Evolutionary conservation across 148 eudicot species (phyloP).

Genomic region (Suaeda aralocaspica): DNA sequence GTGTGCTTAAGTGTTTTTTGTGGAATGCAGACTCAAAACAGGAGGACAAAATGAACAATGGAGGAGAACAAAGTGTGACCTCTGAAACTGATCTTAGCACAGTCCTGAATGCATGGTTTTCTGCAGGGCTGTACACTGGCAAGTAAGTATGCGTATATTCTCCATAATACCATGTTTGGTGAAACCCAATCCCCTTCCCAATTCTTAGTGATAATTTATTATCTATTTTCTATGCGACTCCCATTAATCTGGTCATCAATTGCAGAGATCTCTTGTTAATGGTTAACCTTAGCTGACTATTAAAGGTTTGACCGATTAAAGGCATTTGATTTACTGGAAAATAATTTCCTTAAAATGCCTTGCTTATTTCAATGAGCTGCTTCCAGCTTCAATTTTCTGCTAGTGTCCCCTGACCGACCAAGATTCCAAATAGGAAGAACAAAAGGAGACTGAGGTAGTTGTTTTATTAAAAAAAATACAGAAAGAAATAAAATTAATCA

Average conservation of each 20-base stretch:
- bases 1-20: conserved; percentile 3
- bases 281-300: neutral
- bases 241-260: neutral
- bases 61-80: conserved; percentile 22
- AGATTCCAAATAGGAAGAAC: too few species aligned
- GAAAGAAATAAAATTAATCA: too few species aligned
- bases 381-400: too few species aligned
- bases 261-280: neutral
- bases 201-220: neutral
- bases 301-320: neutral
- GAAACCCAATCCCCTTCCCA: neutral
- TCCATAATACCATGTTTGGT: conserved; percentile 3
- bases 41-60: conserved; percentile 23
- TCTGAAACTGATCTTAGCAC: conserved; percentile 56
- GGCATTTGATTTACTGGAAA: neutral
- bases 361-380: too few species aligned
- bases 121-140: conserved; percentile 90
- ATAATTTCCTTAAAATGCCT: too few species aligned
- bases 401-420: too few species aligned
- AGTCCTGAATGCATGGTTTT: conserved; percentile 82
- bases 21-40: conserved; percentile 36
- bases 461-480: too few species aligned
- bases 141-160: conserved; percentile 53
- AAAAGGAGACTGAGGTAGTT: too few species aligned
- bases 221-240: neutral